phyloP scores from a whole-genome alignment of 768 basidiomycete species.

The Coprinopsis cinerea region DNA sequence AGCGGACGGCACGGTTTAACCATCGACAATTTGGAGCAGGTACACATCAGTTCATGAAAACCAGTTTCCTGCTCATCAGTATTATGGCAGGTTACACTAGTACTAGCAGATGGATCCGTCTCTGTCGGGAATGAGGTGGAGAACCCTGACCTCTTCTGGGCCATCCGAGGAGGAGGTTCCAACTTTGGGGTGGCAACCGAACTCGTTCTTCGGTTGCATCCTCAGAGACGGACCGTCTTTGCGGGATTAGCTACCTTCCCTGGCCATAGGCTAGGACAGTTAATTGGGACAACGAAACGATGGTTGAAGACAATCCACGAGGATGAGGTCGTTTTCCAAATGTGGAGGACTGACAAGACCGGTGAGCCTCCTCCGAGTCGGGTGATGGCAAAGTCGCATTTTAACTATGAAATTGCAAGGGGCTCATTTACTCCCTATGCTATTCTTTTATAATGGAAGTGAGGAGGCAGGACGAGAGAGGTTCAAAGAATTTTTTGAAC shows the following conservation, averaged over 20 bases:
- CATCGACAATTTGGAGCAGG: conserved; percentile 41
- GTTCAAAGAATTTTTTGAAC: conserved; percentile 41
- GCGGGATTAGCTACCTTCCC: conserved; percentile 35
- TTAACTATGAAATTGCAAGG: not conserved
- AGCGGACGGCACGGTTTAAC: conserved; percentile 37
- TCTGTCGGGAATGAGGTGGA: conserved; percentile 30
- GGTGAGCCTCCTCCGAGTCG: conserved; percentile 21
- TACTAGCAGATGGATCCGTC: conserved; percentile 37
- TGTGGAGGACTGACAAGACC: conserved; percentile 28
- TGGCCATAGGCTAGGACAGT: conserved; percentile 21
- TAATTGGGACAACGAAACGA: conserved; percentile 25
- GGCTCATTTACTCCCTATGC: conserved; percentile 30
- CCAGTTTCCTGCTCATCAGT: not conserved
- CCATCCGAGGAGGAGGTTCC: conserved; percentile 44
- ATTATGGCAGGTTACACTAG: conserved; percentile 23
- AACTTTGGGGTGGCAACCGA: conserved; percentile 56
- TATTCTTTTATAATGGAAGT: conserved; percentile 45
- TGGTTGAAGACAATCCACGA: conserved; percentile 35
- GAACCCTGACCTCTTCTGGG: conserved; percentile 46
- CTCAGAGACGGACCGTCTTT: conserved; percentile 45
- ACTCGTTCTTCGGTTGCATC: conserved; percentile 43
- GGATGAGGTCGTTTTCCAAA: conserved; percentile 30
- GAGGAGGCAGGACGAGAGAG: conserved; percentile 39
- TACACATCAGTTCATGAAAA: conserved; percentile 11
- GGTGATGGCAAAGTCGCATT: not conserved